Base-by-base conservation (phyloP, 2,329 filamentous ascomycete genomes). In the Fusarium begoniae region DNA sequence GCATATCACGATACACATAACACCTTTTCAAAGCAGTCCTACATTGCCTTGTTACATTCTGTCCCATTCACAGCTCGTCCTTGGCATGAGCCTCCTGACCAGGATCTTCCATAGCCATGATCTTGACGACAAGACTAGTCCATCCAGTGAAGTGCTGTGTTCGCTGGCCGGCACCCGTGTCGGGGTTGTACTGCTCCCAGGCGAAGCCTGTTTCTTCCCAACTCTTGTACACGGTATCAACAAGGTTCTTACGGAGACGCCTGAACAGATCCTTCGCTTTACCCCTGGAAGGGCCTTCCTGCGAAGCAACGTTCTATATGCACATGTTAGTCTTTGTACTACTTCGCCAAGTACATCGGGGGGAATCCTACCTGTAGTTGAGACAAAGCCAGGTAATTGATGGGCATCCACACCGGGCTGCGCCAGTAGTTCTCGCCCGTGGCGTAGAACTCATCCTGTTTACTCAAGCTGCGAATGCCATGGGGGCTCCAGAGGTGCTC, bases 101-200 rank as follows among this genome's bases (percentile, higher is more conserved):
- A 28, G 94, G 79, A 76, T 97, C 92, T 12, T 94, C 93, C 94
- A 99, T 96, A 53, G 91, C 90, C 95, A 98, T 98, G 75, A 99
- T 94, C 87, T 98, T 98, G 51, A 98, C 95, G 54, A 98, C 94
- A 83, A 98, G 86, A 81, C 94, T 98, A n/a, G 96, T 99, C 96
- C 96, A 99, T 57, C 96, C 96, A 0, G 96, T 98, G 81, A 99
- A 99, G 83, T 98, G 96, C 86, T 98, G 95, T 10, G 95, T 98
- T 47, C 96, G 89, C 86, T 98, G 96, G n/a, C 96, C 96, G 60
- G 90, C 89, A 51, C 96, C 96, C 8, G 94, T 97, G 78, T 98
- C 94, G 0, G 95, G 94, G 81, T 97, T 94, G 83, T 98, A 99
- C 84, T 99, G 96, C 84, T 99, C 96, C 96, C 96, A 99, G 0